phyloP scores from a whole-genome alignment of 2,329 filamentous ascomycete genomes.

The Pestalotiopsis sp. region DNA sequence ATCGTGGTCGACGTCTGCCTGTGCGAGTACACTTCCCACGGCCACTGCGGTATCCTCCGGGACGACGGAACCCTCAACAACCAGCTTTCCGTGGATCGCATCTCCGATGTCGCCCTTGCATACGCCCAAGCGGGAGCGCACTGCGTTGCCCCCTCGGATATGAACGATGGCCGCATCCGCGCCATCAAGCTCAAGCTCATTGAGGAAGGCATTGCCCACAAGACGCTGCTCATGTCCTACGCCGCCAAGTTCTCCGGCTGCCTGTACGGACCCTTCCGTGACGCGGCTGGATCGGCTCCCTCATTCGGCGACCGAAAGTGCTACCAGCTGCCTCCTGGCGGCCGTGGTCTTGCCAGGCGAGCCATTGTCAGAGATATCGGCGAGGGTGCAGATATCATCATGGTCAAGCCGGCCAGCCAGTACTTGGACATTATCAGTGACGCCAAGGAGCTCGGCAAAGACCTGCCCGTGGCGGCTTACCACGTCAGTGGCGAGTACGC shows the following conservation, averaged over 20 bases:
- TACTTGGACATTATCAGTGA: conserved; percentile 98
- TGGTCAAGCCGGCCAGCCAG: conserved; percentile 97
- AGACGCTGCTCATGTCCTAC: conserved; percentile 94
- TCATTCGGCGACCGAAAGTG: conserved; percentile 94
- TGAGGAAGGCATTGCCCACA: conserved; percentile 89
- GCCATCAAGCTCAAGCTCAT: conserved; percentile 98
- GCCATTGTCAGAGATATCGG: conserved; percentile 88
- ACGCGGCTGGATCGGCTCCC: conserved; percentile 88
- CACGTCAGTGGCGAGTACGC: conserved; percentile 97
- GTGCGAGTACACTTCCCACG: conserved; percentile 98
- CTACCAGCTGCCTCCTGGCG: conserved; percentile 94
- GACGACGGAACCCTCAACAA: conserved; percentile 96
- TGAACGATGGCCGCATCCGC: conserved; percentile 97
- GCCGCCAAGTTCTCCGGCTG: conserved; percentile 97
- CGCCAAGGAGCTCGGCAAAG: conserved; percentile 89
- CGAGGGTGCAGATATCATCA: conserved; percentile 96
- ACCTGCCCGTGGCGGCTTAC: conserved; percentile 92
- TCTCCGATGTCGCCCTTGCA: conserved; percentile 95
- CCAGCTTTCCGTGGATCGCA: conserved; percentile 86
- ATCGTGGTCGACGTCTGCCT: conserved; percentile 93
- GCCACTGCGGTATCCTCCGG: conserved; percentile 93
- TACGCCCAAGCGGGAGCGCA: conserved; percentile 96
- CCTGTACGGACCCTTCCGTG: conserved; percentile 94
- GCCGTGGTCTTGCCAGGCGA: conserved; percentile 85
- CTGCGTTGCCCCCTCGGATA: conserved; percentile 95